phyloP scores from a whole-genome alignment of 2,329 filamentous ascomycete genomes.

The Magnaporthales sp. region DNA sequence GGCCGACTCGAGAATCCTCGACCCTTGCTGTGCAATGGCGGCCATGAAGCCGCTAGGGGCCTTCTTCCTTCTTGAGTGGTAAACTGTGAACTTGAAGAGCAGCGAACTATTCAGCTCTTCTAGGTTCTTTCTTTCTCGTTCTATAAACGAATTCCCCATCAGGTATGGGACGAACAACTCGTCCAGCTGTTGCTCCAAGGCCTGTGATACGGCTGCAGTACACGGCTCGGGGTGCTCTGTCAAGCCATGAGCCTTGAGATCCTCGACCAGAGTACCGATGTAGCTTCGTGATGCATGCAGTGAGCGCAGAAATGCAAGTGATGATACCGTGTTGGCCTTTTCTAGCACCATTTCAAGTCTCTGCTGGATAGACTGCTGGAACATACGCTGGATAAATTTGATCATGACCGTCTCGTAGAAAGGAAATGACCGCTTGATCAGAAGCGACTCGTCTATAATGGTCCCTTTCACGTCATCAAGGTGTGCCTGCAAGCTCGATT shows the following conservation, averaged over 20 bases:
- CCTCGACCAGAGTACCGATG: conserved; percentile 80
- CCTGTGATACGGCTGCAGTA: conserved; percentile 75
- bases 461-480: conserved; percentile 92
- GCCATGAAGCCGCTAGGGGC: conserved; percentile 87
- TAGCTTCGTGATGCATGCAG: conserved; percentile 86
- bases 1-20: conserved; percentile 77
- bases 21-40: conserved; percentile 80
- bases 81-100: conserved; percentile 95
- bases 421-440: conserved; percentile 93
- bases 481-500: conserved; percentile 83
- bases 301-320: conserved; percentile 81
- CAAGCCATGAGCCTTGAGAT: conserved; percentile 85
- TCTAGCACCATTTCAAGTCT: conserved; percentile 90
- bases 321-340: conserved; percentile 87
- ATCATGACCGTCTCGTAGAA: conserved; percentile 90
- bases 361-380: conserved; percentile 97
- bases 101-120: conserved; percentile 84
- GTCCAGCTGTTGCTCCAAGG: conserved; percentile 64
- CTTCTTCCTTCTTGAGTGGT: conserved; percentile 82
- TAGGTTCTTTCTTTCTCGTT: conserved; percentile 58
- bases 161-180: conserved; percentile 68
- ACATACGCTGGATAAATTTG: conserved; percentile 90
- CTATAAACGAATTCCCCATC: conserved; percentile 61
- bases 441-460: conserved; percentile 93
- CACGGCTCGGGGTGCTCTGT: conserved; percentile 92